Percentiles rank a stretch among this genome's conserved stretches.
phyloP scores from a whole-genome alignment of 2,329 filamentous ascomycete genomes.

The Aureobasidium melanogenum region DNA sequence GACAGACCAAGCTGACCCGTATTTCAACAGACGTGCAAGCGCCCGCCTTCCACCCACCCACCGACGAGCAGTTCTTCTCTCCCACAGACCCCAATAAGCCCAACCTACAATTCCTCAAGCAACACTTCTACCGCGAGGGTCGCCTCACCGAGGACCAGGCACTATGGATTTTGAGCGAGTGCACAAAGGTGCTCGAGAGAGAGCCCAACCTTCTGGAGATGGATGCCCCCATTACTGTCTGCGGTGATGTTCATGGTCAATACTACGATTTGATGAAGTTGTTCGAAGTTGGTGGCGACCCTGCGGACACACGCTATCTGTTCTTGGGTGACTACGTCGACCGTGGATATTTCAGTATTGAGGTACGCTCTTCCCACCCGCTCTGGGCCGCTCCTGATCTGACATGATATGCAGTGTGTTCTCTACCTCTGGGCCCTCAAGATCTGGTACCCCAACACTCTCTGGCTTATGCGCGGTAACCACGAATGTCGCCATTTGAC shows the following conservation, averaged over 20 bases:
- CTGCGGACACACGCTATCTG: conserved; percentile 89
- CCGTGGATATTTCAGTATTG: conserved; percentile 96
- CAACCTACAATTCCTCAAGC: conserved; percentile 88
- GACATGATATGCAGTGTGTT: conserved; percentile 56
- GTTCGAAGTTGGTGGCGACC: conserved; percentile 96
- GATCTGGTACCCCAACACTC: conserved; percentile 96
- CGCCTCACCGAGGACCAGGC: conserved; percentile 96
- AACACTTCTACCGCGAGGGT: conserved; percentile 96
- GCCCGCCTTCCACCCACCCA: conserved; percentile 84
- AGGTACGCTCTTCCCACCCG: conserved; percentile 40
- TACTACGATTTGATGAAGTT: conserved; percentile 99
- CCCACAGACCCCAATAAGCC: conserved; percentile 80
- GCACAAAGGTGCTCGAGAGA: conserved; percentile 74
- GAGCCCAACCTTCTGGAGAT: conserved; percentile 98
- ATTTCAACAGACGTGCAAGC: conserved; percentile 77
- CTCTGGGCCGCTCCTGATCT: conserved; percentile 18
- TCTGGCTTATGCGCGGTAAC: conserved; percentile 95
- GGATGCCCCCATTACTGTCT: conserved; percentile 98
- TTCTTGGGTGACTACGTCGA: conserved; percentile 98
- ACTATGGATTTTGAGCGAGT: conserved; percentile 84
- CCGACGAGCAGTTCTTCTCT: conserved; percentile 89
- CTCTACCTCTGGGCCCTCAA: conserved; percentile 96
- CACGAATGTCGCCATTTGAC: conserved; percentile 98
- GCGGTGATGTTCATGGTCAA: conserved; percentile 95
- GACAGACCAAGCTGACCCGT: background rate